phyloP scores from a whole-genome alignment of 1,284 basidiomycete species.

The Pseudozyma sp. region DNA sequence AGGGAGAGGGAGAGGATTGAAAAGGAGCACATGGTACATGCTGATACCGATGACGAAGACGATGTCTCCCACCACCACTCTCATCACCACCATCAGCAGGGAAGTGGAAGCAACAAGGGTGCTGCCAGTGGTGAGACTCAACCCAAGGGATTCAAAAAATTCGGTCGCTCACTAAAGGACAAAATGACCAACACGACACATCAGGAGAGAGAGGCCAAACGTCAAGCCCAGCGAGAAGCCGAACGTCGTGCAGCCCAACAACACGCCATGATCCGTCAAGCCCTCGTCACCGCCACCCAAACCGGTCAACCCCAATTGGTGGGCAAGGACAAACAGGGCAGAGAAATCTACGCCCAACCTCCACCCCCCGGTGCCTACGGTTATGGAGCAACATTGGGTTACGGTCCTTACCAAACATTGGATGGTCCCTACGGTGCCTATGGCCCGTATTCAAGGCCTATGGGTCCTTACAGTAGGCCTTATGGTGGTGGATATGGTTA shows the following conservation, averaged over 20 bases:
- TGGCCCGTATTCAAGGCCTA: conserved; percentile 37
- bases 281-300: conserved; percentile 30
- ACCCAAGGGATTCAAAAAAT: conserved; percentile 49
- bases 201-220: conserved; percentile 55
- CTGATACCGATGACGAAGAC: conserved; percentile 51
- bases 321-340: conserved; percentile 40
- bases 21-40: conserved; percentile 35
- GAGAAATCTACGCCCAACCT: conserved; percentile 55
- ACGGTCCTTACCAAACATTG: conserved; percentile 45
- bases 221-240: conserved; percentile 46
- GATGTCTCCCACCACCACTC: conserved; percentile 10
- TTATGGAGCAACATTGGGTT: conserved; percentile 41
- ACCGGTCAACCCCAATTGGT: conserved; percentile 55
- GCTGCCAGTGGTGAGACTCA: neutral
- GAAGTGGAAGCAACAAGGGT: neutral
- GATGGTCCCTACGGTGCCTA: conserved; percentile 43
- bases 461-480: conserved; percentile 41
- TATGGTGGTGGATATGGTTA: conserved; percentile 22
- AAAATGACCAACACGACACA: conserved; percentile 67
- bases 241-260: conserved; percentile 54
- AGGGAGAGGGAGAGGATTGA: conserved; percentile 30
- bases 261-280: conserved; percentile 39
- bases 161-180: conserved; percentile 65
- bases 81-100: neutral
- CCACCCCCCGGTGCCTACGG: conserved; percentile 45